phyloP scores from a whole-genome alignment of 192 early-diverging fungal species.

The Coemansia asiatica region DNA sequence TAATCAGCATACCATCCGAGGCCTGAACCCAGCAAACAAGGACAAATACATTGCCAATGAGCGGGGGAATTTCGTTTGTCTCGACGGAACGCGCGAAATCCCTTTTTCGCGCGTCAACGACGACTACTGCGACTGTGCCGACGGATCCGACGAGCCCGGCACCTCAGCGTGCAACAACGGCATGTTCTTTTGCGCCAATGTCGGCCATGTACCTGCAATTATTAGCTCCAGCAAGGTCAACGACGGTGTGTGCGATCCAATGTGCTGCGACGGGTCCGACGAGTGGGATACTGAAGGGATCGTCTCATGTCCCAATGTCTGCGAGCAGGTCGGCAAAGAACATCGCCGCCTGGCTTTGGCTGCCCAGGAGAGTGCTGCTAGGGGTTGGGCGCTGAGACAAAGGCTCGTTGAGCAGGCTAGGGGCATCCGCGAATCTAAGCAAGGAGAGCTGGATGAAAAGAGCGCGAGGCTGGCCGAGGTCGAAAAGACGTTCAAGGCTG shows the following conservation, averaged over 20 bases:
- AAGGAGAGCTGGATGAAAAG: slow-evolving; percentile 19
- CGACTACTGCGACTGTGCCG: slow-evolving; percentile 95
- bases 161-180: slow-evolving; percentile 87
- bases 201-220: slow-evolving; percentile 65
- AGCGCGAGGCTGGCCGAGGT: slow-evolving; percentile 10
- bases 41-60: slow-evolving; percentile 20
- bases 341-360: slow-evolving; percentile 23
- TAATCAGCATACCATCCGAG: slow-evolving; percentile 9
- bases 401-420: slow-evolving; percentile 27
- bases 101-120: slow-evolving; percentile 81
- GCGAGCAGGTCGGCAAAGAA: slow-evolving; percentile 60
- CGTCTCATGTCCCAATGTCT: slow-evolving; percentile 72
- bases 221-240: slow-evolving; percentile 79
- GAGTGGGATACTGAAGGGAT: slow-evolving; percentile 60
- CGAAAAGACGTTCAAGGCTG: slow-evolving; percentile 15
- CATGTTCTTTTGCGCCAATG: slow-evolving; percentile 81
- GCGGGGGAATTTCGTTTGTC: slow-evolving; percentile 61
- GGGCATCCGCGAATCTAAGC: slow-evolving; percentile 25
- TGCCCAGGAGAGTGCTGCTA: slow-evolving; percentile 7
- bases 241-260: slow-evolving; percentile 91
- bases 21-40: slow-evolving; percentile 32
- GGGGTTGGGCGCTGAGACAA: slow-evolving; percentile 17
- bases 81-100: slow-evolving; percentile 72
- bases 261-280: slow-evolving; percentile 96
- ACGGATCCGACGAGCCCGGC: slow-evolving; percentile 95